phyloP scores from a whole-genome alignment of 805 yeast genomes.

The Groenewaldozyma tartarivorans region DNA sequence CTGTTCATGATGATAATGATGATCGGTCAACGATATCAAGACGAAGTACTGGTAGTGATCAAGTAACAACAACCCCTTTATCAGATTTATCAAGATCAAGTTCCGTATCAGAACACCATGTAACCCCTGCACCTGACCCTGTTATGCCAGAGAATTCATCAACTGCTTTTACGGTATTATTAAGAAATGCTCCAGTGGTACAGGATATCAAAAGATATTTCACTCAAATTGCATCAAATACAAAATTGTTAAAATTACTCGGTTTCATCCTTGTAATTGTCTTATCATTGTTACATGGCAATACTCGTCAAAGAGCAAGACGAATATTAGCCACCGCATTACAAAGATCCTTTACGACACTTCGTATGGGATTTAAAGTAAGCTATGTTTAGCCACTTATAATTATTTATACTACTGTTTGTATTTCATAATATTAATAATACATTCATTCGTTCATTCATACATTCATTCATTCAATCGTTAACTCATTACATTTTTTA shows the following conservation, averaged over 20 bases:
- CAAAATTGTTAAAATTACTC: slow-evolving; percentile 3
- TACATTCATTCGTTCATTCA: too few relatives aligned
- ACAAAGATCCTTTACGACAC: slow-evolving; percentile 12
- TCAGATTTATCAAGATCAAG: background rate
- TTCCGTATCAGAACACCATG: too few relatives aligned
- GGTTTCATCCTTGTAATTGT: slow-evolving; percentile 10
- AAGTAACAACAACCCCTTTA: background rate
- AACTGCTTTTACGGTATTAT: background rate
- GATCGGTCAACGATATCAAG: background rate
- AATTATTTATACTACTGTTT: background rate
- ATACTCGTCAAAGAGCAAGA: slow-evolving; percentile 5
- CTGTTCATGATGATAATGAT: background rate
- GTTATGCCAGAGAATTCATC: background rate
- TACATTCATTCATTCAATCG: too few relatives aligned
- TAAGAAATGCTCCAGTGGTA: background rate
- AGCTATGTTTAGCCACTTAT: slow-evolving; percentile 13
- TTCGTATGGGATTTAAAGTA: slow-evolving; percentile 19
- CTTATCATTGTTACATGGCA: slow-evolving; percentile 10
- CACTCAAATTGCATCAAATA: background rate
- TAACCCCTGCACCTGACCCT: background rate
- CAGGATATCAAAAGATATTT: slow-evolving; percentile 10
- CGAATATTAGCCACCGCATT: slow-evolving; percentile 7
- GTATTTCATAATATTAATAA: background rate
- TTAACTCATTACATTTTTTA: too few relatives aligned
- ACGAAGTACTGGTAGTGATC: background rate